phyloP scores from a whole-genome alignment of 2,329 filamentous ascomycete species.

The Sporothrix inflata region DNA sequence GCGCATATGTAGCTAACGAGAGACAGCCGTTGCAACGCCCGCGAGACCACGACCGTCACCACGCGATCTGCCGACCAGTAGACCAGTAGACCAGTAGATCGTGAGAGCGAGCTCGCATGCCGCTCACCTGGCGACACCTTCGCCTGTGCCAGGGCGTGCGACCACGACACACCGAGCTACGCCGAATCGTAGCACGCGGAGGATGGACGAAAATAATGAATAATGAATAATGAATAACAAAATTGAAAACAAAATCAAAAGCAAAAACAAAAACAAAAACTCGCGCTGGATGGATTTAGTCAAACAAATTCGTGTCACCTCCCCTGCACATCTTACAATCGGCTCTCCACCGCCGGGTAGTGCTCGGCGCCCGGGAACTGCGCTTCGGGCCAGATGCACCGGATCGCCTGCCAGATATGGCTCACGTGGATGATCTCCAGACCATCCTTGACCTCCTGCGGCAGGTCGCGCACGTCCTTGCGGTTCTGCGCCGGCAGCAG shows the following conservation, averaged over 20 bases:
- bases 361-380: constrained; percentile 78
- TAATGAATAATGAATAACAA: neutral
- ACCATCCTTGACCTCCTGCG: constrained; percentile 83
- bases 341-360: constrained; percentile 71
- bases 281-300: constrained; percentile 15
- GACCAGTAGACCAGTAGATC: neutral
- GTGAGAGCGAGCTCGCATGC: neutral
- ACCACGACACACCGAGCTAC: neutral
- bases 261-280: neutral
- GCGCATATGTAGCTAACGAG: constrained; percentile 8
- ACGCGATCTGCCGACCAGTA: too few relatives aligned
- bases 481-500: constrained; percentile 84
- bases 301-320: constrained; percentile 12
- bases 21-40: constrained; percentile 18
- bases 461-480: constrained; percentile 90
- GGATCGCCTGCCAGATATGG: constrained; percentile 93
- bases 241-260: neutral
- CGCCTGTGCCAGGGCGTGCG: neutral
- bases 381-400: constrained; percentile 86
- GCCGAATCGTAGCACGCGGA: constrained; percentile 3
- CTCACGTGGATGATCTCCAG: constrained; percentile 88
- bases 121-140: neutral
- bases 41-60: neutral
- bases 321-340: constrained; percentile 59
- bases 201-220: neutral